A percentile compares a stretch with the other conserved stretches of the same genome.
These are phyloP conservation scores for Verticillium zaregamsianum DNA, from an alignment of 2,329 filamentous ascomycete species.

Conservation along the genomic window DNA sequence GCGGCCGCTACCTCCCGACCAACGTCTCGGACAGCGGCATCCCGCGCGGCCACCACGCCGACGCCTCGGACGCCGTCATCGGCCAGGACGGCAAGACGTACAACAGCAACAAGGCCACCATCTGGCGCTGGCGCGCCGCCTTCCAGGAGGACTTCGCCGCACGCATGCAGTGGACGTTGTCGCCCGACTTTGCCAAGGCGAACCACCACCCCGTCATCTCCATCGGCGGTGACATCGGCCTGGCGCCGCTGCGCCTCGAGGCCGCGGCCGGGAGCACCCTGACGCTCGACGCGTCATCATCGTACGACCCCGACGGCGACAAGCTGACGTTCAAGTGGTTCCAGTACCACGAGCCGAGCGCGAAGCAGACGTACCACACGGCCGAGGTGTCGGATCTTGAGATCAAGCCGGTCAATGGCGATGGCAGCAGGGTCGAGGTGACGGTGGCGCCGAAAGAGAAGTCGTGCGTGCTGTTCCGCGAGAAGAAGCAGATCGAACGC, in stretches of 20 bases:
- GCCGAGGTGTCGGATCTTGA: constrained; percentile 33
- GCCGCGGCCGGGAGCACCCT: constrained; percentile 34
- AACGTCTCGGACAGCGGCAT: constrained; percentile 21
- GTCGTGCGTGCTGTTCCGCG: constrained; percentile 21
- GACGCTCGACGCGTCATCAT: constrained; percentile 37
- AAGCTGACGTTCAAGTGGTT: constrained; percentile 43
- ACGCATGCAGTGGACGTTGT: constrained; percentile 33
- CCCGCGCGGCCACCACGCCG: constrained; percentile 20
- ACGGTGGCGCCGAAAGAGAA: constrained; percentile 24
- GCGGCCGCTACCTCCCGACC: constrained; percentile 36
- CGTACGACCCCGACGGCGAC: constrained; percentile 41
- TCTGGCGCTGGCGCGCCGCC: constrained; percentile 36
- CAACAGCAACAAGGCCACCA: constrained; percentile 26
- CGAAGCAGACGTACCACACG: constrained; percentile 34
- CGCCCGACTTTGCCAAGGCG: constrained; percentile 20
- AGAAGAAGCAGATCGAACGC: constrained; percentile 15
- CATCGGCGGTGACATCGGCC: constrained; percentile 34
- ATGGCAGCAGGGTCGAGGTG: constrained; percentile 10
- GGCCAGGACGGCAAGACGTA: constrained; percentile 21
- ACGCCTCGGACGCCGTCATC: constrained; percentile 22
- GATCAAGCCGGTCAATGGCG: constrained; percentile 17
- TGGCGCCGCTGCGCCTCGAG: constrained; percentile 31
- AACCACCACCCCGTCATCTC: constrained; percentile 44
- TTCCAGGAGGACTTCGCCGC: constrained; percentile 39
- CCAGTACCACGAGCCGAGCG: constrained; percentile 36